phyloP scores from a whole-genome alignment of 2,329 filamentous ascomycete species.

The Aureobasidium sp. region DNA sequence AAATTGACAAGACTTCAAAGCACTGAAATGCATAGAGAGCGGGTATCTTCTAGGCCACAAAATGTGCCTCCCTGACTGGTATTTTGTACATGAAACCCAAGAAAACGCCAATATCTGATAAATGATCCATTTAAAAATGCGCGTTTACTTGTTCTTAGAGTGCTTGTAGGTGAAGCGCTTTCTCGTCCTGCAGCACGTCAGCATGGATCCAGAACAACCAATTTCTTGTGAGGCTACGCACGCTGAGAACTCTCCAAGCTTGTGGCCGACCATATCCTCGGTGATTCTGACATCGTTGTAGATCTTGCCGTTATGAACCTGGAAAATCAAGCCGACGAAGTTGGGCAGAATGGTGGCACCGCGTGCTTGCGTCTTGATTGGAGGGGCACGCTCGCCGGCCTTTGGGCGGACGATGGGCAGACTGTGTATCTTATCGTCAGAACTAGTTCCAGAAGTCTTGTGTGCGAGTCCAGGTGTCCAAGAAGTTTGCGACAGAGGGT shows the following conservation, averaged over 20 bases:
- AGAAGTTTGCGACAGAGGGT: constrained; percentile 9
- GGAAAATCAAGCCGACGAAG: constrained; percentile 84
- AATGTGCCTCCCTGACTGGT: background rate
- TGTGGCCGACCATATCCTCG: constrained; percentile 94
- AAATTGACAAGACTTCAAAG: background rate
- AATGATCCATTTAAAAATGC: background rate
- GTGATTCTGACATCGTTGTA: constrained; percentile 79
- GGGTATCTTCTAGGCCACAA: background rate
- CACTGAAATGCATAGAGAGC: background rate
- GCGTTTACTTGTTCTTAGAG: constrained; percentile 58
- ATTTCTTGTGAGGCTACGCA: constrained; percentile 44
- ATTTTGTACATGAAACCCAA: constrained; percentile 6
- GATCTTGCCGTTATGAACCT: constrained; percentile 84
- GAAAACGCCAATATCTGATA: background rate
- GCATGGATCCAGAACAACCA: background rate
- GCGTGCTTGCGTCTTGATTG: constrained; percentile 81
- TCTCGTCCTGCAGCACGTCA: constrained; percentile 47
- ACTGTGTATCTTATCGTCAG: constrained; percentile 29
- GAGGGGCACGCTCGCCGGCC: constrained; percentile 56
- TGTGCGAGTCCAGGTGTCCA: background rate
- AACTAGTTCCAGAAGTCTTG: background rate
- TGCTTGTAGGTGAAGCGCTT: constrained; percentile 63
- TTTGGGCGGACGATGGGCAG: constrained; percentile 58
- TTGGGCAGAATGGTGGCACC: constrained; percentile 85
- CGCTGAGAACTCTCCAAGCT: constrained; percentile 86